phyloP scores from a whole-genome alignment of 73 alveolate species.

The Stentor coeruleus region DNA sequence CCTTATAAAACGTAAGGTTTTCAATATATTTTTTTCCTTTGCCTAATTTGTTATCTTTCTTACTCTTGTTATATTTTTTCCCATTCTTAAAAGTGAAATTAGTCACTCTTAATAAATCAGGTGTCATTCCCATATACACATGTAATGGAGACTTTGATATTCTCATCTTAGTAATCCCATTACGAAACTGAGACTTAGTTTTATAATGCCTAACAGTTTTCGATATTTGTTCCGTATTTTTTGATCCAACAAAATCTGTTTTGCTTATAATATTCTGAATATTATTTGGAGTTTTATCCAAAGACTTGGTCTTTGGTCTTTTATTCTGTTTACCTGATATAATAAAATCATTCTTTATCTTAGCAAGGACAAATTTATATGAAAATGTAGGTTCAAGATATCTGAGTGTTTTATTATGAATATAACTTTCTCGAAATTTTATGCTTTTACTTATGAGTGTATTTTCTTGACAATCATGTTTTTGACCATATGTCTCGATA shows the following conservation, averaged over 20 bases:
- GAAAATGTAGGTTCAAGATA: neutral
- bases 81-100: neutral
- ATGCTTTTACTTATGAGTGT: neutral
- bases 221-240: neutral
- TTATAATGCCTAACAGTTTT: neutral
- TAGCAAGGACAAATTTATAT: neutral
- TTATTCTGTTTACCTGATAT: neutral
- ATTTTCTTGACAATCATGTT: neutral
- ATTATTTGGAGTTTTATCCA: neutral
- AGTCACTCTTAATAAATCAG: constrained; percentile 1
- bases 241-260: neutral
- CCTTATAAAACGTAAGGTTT: neutral
- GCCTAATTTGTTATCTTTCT: too few species aligned
- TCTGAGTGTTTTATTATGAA: neutral
- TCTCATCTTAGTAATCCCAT: neutral
- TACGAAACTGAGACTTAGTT: neutral
- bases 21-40: neutral
- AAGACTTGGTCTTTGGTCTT: neutral
- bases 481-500: neutral
- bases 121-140: too few species aligned
- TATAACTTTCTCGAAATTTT: neutral
- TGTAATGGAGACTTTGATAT: neutral
- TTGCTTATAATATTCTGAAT: neutral
- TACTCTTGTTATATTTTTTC: too few species aligned
- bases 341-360: neutral